Percentiles rank a stretch among this genome's conserved stretches.
These are phyloP conservation scores for Backusella macrospora DNA, from an alignment of 192 early-diverging fungal genomes.

Conservation along the genomic window DNA sequence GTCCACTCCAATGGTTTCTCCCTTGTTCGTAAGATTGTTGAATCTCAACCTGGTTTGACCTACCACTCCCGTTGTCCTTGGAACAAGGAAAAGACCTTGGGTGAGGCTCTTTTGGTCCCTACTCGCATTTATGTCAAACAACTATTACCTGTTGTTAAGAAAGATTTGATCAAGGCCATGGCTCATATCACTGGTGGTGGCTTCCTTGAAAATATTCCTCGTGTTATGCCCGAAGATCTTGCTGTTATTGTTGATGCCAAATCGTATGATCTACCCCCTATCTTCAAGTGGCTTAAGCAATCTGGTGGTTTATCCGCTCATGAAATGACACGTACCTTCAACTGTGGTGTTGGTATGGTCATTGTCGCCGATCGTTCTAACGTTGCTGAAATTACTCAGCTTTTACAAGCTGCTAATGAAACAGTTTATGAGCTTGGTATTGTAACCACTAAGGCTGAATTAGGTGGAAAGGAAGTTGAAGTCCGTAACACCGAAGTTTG, in stretches of 20 bases:
- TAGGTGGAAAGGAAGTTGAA: slow-evolving; percentile 55
- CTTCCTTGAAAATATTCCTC: slow-evolving; percentile 97
- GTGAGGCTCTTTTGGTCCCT: slow-evolving; percentile 86
- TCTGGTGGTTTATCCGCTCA: slow-evolving; percentile 76
- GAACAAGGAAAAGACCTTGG: slow-evolving; percentile 67
- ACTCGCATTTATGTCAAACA: slow-evolving; percentile 96
- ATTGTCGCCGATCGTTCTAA: slow-evolving; percentile 74
- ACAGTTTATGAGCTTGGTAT: slow-evolving; percentile 71
- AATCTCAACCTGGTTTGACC: slow-evolving; percentile 65
- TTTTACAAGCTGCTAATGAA: slow-evolving; percentile 68
- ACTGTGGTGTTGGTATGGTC: slow-evolving; percentile 99
- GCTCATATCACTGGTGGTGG: slow-evolving; percentile 99
- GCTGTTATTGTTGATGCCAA: slow-evolving; percentile 83
- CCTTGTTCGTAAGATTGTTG: slow-evolving; percentile 90
- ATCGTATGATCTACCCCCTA: slow-evolving; percentile 81
- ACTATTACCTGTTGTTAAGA: slow-evolving; percentile 79
- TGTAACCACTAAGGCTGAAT: slow-evolving; percentile 53
- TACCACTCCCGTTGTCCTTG: slow-evolving; percentile 87
- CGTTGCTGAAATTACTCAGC: slow-evolving; percentile 58
- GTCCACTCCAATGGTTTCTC: slow-evolving; percentile 99
- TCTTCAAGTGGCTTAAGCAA: slow-evolving; percentile 94
- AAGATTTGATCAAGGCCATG: slow-evolving; percentile 90
- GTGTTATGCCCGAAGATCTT: slow-evolving; percentile 83
- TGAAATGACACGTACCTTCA: slow-evolving; percentile 97
- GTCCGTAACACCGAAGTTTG: slow-evolving; percentile 43